Conservation (phyloP, 2,329 filamentous ascomycete genomes). For the Coniochaeta ligniaria region DNA sequence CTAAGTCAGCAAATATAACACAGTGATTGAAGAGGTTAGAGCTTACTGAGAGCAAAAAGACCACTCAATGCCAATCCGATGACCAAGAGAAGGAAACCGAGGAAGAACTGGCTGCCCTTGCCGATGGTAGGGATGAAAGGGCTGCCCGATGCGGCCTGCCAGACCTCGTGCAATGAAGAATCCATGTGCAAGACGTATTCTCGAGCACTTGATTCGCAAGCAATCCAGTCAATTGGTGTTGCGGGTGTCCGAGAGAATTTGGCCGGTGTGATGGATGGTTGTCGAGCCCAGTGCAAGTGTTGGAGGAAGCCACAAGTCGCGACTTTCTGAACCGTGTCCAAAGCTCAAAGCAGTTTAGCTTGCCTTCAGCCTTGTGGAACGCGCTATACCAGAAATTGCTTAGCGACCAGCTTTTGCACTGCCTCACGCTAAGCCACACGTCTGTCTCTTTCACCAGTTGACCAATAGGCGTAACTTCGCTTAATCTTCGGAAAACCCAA, state of each 20-base stretch:
- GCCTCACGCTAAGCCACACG: neutral
- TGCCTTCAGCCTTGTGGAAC: neutral
- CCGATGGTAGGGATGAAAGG: conserved; percentile 74
- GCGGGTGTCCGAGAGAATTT: neutral
- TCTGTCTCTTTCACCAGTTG: neutral
- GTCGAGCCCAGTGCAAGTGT: neutral
- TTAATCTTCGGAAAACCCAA: neutral
- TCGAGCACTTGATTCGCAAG: neutral
- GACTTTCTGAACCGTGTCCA: conserved; percentile 10
- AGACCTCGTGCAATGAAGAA: conserved; percentile 79
- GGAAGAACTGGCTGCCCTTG: conserved; percentile 77
- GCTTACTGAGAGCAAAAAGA: conserved; percentile 78
- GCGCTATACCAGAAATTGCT: too few relatives aligned
- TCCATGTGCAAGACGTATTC: conserved; percentile 49
- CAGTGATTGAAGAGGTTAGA: neutral
- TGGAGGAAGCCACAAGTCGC: neutral
- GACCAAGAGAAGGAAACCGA: conserved; percentile 71
- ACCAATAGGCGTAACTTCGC: neutral
- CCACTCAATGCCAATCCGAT: conserved; percentile 66
- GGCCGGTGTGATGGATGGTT: neutral
- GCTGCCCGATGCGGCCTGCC: conserved; percentile 84
- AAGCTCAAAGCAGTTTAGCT: conserved; percentile 8
- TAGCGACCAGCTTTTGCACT: too few relatives aligned
- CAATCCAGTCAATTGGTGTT: neutral
- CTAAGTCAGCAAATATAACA: conserved; percentile 10